Base-by-base conservation (phyloP, 352 stramenopile species). In the Phytophthora hybrid region DNA sequence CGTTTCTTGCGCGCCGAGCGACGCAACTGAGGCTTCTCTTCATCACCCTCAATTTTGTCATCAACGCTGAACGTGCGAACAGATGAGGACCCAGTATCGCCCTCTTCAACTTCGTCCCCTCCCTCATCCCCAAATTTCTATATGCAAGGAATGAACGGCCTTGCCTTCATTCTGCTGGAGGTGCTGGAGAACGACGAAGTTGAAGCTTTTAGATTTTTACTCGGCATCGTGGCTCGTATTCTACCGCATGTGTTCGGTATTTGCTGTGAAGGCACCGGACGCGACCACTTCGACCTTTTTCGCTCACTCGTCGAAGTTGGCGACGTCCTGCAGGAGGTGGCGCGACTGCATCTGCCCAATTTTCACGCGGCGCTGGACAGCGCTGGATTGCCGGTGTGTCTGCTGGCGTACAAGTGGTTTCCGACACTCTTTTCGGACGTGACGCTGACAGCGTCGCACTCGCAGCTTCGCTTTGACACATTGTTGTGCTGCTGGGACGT, bases 321-420 rank as follows among this genome's bases (percentile, higher is more conserved):
- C 5, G 78, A 85, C 19, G 80, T 91, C 5, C 73, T 96, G n/a
- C 75, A 94, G 21, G 84, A 93, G 39, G 87, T 96, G 26, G 84
- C 89, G 16, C 73, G 82, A 26, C 77, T 89, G 9, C 88, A 95
- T 60, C 56, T 96, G 5, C 89, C 89, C 2, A 76, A 66, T 3
- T 92, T 96, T 55, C 68, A 89, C 51, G 63, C 71, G 1, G 75
- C 81, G 19, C 77, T 96, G 44, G 83, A 93, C 0, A 65, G 74
- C 8, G 81, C 84, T 4, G 89, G 89, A 0, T 60, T 96, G 11
- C 89, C 87, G 0, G 85, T 93, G 19, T 94, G 85, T 73, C 71
- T 96, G 16, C 66, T 96, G 14, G 88, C 88, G n/a, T 94, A 96
- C 84, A 96, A 96, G 69, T 96, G 89, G 89, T 96, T 96, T 61